phyloP scores from a whole-genome alignment of 148 eudicot species.

The Amaranthus hypochondriacus region DNA sequence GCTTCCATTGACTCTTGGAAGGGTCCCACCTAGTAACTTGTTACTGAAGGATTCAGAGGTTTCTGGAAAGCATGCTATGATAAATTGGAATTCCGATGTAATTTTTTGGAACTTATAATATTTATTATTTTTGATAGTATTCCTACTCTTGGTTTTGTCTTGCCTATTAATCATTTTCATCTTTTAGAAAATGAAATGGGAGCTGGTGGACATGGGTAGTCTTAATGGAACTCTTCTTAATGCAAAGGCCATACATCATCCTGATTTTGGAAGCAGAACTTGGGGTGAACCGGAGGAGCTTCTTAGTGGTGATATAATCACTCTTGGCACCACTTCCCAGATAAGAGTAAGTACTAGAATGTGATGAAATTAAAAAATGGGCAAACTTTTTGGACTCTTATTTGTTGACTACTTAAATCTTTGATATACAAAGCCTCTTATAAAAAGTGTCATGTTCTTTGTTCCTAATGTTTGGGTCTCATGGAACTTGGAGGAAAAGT shows the following conservation, averaged over 20 bases:
- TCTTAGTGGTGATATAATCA: slow-evolving; percentile 67
- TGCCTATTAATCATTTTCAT: slow-evolving; percentile 4
- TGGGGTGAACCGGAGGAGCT: slow-evolving; percentile 90
- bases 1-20: slow-evolving; percentile 91
- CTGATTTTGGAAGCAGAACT: slow-evolving; percentile 71
- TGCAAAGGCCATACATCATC: slow-evolving; percentile 57
- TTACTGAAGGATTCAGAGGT: slow-evolving; percentile 80
- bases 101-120: not conserved
- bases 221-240: slow-evolving; percentile 88
- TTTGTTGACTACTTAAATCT: not conserved
- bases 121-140: not conserved
- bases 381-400: not conserved
- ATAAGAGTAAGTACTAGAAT: slow-evolving; percentile 45
- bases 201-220: slow-evolving; percentile 96
- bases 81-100: slow-evolving; percentile 84
- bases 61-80: slow-evolving; percentile 95
- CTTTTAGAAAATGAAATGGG: slow-evolving; percentile 85
- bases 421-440: not conserved
- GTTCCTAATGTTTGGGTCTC: too few species aligned
- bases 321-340: slow-evolving; percentile 84
- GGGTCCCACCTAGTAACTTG: slow-evolving; percentile 79
- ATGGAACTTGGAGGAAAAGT: too few species aligned
- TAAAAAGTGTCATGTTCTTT: too few species aligned
- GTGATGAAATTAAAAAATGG: not conserved
- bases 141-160: not conserved